Evolutionary conservation across 2,329 filamentous ascomycete genomes (phyloP), one percentile per base, ranked within the genome.

Genomic region (Aspergillus niger): DNA sequence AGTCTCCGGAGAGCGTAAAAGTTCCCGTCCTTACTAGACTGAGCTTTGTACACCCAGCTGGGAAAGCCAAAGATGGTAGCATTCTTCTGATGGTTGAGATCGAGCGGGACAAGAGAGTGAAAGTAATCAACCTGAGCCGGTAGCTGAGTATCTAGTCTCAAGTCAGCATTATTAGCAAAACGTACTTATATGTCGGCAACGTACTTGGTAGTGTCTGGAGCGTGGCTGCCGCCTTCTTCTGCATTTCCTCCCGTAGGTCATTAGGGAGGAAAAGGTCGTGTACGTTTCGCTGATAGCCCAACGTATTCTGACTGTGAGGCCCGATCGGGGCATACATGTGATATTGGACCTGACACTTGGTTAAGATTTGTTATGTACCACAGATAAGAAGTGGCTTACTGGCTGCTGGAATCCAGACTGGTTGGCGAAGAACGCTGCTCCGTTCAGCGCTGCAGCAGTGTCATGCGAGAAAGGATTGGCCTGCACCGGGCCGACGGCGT

Each of bases 41-140:
- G 88, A 8, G 93, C 94, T 79, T 98, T 98, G 80, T 97, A 99
- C 0, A 97, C 86, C 92, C 93, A 98, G 69, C 90, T 97, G 5
- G 89, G 87, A 70, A 92, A 96, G 28, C 92, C 92, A 76, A 97
- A 97, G 15, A 90, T 86, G 11, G 86, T 84, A 3, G 88, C 85
- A 66, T 89, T 92, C 74, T 92, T 93, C 66, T 92, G 86, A 62
- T 91, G 87, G 53, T 85, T 89, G 8, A 89, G 91, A 75, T 98
- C 93, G 47, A 99, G 81, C 3, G 94, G 91, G 8, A 97, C 92
- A 10, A 99, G 83, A 3, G 92, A 96, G 76, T 98, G 93, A 73
- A 95, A 98, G 69, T 92, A 89, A 70, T 96, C 92, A 57, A 98
- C 85, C 36, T 82, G 81, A 61, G 87, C 84, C 5, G 92, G 91